Percentiles rank a stretch among this genome's conserved stretches.
Evolutionary conservation across 805 yeast species (phyloP).

Genomic region (Starmerella scarabaei): DNA sequence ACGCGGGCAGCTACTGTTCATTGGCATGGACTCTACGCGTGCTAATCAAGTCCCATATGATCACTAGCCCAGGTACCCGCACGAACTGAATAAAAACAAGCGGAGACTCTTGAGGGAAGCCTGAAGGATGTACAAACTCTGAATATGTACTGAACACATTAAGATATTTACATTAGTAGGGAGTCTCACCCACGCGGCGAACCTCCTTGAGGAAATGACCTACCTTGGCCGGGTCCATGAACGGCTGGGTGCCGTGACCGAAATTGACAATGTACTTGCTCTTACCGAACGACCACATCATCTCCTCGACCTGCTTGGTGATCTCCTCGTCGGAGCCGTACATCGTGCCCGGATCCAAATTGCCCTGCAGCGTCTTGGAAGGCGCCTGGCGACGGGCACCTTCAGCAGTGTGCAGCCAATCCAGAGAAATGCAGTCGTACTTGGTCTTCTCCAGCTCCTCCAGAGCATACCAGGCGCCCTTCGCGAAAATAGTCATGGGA

Average conservation of each 20-base stretch:
- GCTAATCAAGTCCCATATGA: no score
- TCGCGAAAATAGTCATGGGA: constrained; percentile 84
- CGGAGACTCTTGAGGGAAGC: no score
- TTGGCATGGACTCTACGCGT: no score
- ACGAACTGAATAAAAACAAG: no score
- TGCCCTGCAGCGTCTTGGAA: constrained; percentile 76
- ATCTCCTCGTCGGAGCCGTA: constrained; percentile 81
- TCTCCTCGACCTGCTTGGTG: constrained; percentile 63
- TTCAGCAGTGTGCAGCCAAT: constrained; percentile 77
- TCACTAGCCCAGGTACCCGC: no score
- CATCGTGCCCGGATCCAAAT: constrained; percentile 87
- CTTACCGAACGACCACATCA: constrained; percentile 87
- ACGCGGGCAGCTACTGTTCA: no score
- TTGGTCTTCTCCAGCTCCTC: constrained; percentile 60
- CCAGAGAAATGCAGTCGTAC: constrained; percentile 80
- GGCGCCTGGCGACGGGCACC: constrained; percentile 50
- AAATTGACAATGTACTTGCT: constrained; percentile 83
- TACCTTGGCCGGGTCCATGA: constrained; percentile 86
- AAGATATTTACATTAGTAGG: neutral
- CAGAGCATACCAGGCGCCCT: constrained; percentile 95
- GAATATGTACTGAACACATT: no score
- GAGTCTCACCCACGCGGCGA: constrained; percentile 50
- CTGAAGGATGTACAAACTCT: no score
- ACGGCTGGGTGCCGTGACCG: constrained; percentile 98
- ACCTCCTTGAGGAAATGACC: constrained; percentile 77